Evolutionary conservation across 306 rosid species (phyloP).

Genomic region (Prunus mume): DNA sequence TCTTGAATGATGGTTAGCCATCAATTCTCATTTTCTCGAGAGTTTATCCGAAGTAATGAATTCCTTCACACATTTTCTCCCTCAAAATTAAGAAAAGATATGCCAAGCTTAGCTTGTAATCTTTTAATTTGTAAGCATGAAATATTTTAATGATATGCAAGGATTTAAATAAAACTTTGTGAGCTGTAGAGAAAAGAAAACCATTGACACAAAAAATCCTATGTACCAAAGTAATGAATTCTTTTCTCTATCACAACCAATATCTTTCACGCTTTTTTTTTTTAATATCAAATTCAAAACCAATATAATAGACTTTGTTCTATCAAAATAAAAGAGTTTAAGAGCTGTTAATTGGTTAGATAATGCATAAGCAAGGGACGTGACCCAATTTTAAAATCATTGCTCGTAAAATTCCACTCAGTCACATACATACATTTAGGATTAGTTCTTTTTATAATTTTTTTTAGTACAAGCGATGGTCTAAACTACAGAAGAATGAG

Average conservation of each 20-base stretch:
- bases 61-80: background rate
- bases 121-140: too few relatives aligned
- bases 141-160: too few relatives aligned
- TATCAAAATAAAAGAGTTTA: background rate
- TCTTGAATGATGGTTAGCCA: too few relatives aligned
- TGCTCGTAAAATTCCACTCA: background rate
- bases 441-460: too few relatives aligned
- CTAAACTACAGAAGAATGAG: too few relatives aligned
- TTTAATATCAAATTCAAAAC: background rate
- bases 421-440: too few relatives aligned
- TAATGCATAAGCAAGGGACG: background rate
- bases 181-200: too few relatives aligned
- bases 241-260: background rate
- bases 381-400: background rate
- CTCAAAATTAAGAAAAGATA: background rate
- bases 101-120: too few relatives aligned
- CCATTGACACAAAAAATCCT: too few relatives aligned
- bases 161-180: too few relatives aligned
- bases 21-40: too few relatives aligned
- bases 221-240: background rate
- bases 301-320: background rate
- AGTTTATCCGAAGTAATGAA: background rate
- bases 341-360: background rate
- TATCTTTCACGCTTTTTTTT: background rate
- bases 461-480: too few relatives aligned